Base-by-base conservation (phyloP, 352 stramenopile genomes). In the Phytopythium helicoides region DNA sequence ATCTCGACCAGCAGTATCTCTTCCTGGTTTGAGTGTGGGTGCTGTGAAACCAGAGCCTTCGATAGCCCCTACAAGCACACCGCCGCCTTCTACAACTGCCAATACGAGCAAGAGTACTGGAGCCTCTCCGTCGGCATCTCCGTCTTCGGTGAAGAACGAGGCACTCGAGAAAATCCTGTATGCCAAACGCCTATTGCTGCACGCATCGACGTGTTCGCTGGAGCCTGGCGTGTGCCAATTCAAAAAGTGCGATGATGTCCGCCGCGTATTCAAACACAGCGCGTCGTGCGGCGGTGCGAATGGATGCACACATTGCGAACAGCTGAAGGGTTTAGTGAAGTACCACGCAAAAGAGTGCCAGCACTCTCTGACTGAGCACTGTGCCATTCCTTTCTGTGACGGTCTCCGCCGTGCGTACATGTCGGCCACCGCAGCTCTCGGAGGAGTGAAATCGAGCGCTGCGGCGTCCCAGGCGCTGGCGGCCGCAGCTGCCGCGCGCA, bases 181-280 rank as follows among this genome's bases (percentile, higher is more conserved):
- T 48, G 85, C 85, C 2, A 92, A 91, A 35, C 74, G 87, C 28
- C 71, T 95, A 15, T 35, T 95, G 11, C 84, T 84, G 40, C 85
- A 95, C 45, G 79, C 85, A 22, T 80, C 81, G 0, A 86, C 70
- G 3, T 95, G 85, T 52, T 68, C 60, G 22, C 47, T 89, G 22
- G 47, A 66, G 7, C 68, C 82, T 2, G 79, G 82, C 8, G 45
- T 81, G 23, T 95, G 85, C 45, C 75, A 89, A 33, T 76, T 93
- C n/a, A 93, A 90, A 45, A 89, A 92, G 35, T 95, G 85, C 47
- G 82, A 93, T 48, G 85, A 95, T 31, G 82, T 95, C 22, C 76
- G 84, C 6, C 82, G 81, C 2, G 81, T 92, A 28, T 93, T 95
- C 56, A 92, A 93, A 55, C 85, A 95, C 63, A 95, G 81, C 26